These are phyloP conservation scores for Candida sanyiensis DNA, from an alignment of 805 yeast genomes.

Conservation along the genomic window DNA sequence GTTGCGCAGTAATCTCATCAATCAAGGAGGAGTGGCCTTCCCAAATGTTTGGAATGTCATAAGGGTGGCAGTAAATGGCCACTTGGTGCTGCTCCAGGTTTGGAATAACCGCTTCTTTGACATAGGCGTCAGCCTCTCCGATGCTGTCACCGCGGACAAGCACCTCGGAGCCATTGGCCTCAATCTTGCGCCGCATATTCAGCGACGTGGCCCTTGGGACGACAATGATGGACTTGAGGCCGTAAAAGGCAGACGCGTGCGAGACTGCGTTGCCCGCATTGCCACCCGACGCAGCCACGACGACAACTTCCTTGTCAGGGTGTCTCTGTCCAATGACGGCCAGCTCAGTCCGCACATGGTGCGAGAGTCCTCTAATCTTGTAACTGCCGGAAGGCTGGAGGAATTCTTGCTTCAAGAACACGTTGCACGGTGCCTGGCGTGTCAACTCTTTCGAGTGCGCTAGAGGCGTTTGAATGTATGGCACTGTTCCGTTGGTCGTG, in stretches of 20 bases:
- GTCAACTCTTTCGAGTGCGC: conserved; percentile 31
- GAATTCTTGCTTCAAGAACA: conserved; percentile 44
- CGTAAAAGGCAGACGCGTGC: conserved; percentile 34
- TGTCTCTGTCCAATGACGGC: conserved; percentile 22
- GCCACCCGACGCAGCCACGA: conserved; percentile 52
- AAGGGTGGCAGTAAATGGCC: conserved; percentile 51
- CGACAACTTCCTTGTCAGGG: conserved; percentile 30
- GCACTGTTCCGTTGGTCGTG: conserved; percentile 4
- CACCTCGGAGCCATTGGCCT: conserved; percentile 45
- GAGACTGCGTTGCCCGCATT: conserved; percentile 54
- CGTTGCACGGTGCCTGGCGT: conserved; percentile 30
- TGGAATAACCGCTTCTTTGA: conserved; percentile 29
- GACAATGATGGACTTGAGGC: conserved; percentile 47
- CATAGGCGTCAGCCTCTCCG: conserved; percentile 45
- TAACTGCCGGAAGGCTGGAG: conserved; percentile 55
- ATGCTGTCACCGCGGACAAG: conserved; percentile 40
- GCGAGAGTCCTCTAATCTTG: conserved; percentile 51
- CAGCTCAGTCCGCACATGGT: conserved; percentile 35
- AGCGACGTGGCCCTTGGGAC: conserved; percentile 47
- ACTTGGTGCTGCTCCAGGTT: conserved; percentile 20
- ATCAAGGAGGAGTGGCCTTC: conserved; percentile 47
- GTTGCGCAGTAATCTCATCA: conserved; percentile 35
- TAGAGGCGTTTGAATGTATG: conserved; percentile 32
- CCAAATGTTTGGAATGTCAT: conserved; percentile 47
- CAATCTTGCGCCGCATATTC: conserved; percentile 41